Evolutionary conservation across 768 basidiomycete species (phyloP), one percentile per base, ranked within the genome.

Genomic region (Trametes punicea): DNA sequence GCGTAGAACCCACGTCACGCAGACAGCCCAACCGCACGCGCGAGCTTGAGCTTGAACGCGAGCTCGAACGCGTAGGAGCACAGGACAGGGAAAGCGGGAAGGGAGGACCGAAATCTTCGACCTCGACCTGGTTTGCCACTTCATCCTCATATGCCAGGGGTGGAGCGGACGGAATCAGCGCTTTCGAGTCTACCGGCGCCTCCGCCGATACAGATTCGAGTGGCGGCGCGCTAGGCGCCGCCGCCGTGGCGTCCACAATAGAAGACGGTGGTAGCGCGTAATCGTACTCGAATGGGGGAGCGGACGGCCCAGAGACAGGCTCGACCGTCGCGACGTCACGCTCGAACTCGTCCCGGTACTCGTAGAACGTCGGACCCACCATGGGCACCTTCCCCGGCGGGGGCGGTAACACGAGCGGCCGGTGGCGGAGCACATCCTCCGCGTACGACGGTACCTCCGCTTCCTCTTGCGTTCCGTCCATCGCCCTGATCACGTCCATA

Each of bases 271-370:
- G 49, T 27, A 34, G 29, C 30, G 46, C 10, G n/a, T 33, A 33
- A n/a, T 47, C 46, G 29, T n/a, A 25, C 30, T 59, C 64, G 46
- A 67, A 65, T 15, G 65, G 62, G 23, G 65, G 67, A 25, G 67
- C 67, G 6, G 65, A 64, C 4, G 67, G 64, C 0, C 45, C 59
- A 1, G 33, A 5, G 20, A 46, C 51, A 5, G 64, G 60, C 26
- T 66, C 67, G 18, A 54, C 25, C 8, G 42, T 57, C 27, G 42
- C 55, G 18, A 61, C 53, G 41, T 67, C 68, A 34, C 62, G 61
- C 61, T 69, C 68, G 51, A 67, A 69, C 15, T 61, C 60, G 60
- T 53, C 47, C 25, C 64, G 66, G 44, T 69, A 69, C 34, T 69
- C 66, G 50, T 66, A 67, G 60, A 66, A 69, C 41, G 42, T 50